Percentiles rank a stretch among this genome's conserved stretches.
These are phyloP conservation scores for Populus ilicifolia DNA, from an alignment of 345 rosid species.

Conservation along the genomic window DNA sequence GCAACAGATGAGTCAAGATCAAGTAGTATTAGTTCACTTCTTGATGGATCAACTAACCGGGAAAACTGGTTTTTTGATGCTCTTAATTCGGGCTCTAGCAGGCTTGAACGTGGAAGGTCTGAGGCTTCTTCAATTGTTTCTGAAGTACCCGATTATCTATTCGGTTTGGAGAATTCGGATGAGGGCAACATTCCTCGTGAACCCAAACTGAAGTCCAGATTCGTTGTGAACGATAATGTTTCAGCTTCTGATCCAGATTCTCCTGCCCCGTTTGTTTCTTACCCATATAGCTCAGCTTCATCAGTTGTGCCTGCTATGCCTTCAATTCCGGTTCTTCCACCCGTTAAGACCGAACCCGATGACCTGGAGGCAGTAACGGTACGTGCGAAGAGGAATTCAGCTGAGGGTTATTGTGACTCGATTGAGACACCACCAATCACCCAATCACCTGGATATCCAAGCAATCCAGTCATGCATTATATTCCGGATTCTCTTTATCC, in stretches of 20 bases:
- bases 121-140: constrained; percentile 86
- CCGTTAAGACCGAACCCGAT: constrained; percentile 63
- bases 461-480: constrained; percentile 56
- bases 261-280: constrained; percentile 65
- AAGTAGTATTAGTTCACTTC: constrained; percentile 84
- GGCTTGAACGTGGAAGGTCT: constrained; percentile 72
- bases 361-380: constrained; percentile 24
- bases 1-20: constrained; percentile 55
- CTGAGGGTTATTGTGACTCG: constrained; percentile 18
- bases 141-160: constrained; percentile 83
- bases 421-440: constrained; percentile 32
- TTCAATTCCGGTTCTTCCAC: constrained; percentile 65
- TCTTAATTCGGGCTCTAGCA: constrained; percentile 53
- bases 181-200: constrained; percentile 22
- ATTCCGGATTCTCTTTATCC: constrained; percentile 51
- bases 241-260: constrained; percentile 86
- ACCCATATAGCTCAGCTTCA: constrained; percentile 63
- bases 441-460: constrained; percentile 40
- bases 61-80: constrained; percentile 94
- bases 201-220: constrained; percentile 42
- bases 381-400: constrained; percentile 23
- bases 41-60: constrained; percentile 76
- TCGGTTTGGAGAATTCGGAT: constrained; percentile 76
- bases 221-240: constrained; percentile 43
- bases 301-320: constrained; percentile 44